Base-by-base conservation (phyloP, 176 grass and related monocot species). In the Raddia distichophylla region DNA sequence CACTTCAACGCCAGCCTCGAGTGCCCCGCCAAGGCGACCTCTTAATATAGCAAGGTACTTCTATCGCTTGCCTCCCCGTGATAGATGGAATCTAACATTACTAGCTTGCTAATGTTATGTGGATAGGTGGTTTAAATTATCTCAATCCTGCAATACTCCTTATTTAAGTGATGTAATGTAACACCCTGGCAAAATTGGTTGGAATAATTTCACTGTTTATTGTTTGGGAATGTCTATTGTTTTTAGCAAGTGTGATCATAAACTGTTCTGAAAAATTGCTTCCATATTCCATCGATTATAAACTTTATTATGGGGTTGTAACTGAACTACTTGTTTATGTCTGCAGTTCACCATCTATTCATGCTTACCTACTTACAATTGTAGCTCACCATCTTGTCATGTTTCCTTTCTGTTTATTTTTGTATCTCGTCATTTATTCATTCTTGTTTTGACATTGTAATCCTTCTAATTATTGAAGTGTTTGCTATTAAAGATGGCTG, bases 1-100 rank as follows among this genome's bases (percentile, higher is more conserved):
- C 68, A 91, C 69, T 91, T 91, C 89, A 84, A 79, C 84, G 84
- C 85, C 62, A 91, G 89, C 85, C 89, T 87, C 70, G 80, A 86
- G 15, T 87, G 89, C 84, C 79, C 80, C 74, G 73, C 33, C 75
- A 84, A 80, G 55, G 80, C 89, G 9, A 17, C 60, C 3, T 56
- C 87, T 63, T 85, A 52, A 74, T 7, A 58, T 48, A 35, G 37
- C 47, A 34, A 82, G 82, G 82, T 81, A 81, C 17, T 20, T 1
- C 0, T 67, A 35, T 43, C 15, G 16, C 44, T 75, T 63, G 54
- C 34, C 4, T 69, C 37, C 37, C 37, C 37, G 32, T 53, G 33
- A 18, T 37, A 35, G 27, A 44, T 71, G 17, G 8, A 40, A 56
- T 37, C 11, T 59, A 46, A 40, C 37, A 40, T 40, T 50, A 1